A percentile compares a stretch with the other conserved stretches of the same genome.
These are phyloP conservation scores for Areca catechu DNA, from an alignment of 176 grass and related monocot genomes.

Conservation along the genomic window DNA sequence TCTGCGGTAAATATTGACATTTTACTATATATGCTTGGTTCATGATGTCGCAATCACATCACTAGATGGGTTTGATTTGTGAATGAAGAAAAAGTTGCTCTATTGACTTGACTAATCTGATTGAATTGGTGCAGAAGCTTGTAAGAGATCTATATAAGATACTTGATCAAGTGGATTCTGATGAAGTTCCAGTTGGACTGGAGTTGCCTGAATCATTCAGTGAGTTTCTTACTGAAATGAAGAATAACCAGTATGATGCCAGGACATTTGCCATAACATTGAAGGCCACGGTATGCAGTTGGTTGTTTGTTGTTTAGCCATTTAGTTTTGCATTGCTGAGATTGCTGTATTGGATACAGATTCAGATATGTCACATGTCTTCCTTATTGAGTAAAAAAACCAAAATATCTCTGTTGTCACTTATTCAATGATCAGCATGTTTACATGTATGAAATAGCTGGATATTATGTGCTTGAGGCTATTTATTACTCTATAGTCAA, in stretches of 20 bases:
- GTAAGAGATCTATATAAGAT: constrained; percentile 79
- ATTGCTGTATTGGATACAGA: too few relatives aligned
- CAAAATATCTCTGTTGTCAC: too few relatives aligned
- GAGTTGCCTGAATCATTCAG: constrained; percentile 74
- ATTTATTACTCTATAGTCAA: too few relatives aligned
- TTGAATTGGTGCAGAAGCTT: constrained; percentile 19
- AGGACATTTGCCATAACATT: constrained; percentile 62
- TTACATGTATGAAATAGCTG: too few relatives aligned
- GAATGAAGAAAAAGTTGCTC: constrained; percentile 3
- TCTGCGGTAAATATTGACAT: constrained; percentile 8
- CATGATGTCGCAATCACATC: constrained; percentile 10
- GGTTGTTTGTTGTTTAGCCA: too few relatives aligned
- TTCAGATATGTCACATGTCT: too few relatives aligned
- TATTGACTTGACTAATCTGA: neutral
- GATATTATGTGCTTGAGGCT: too few relatives aligned
- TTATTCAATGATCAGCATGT: too few relatives aligned
- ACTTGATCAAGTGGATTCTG: constrained; percentile 64
- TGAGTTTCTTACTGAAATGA: constrained; percentile 78
- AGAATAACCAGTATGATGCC: constrained; percentile 75
- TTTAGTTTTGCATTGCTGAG: too few relatives aligned
- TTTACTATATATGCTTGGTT: constrained; percentile 10
- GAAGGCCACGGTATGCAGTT: constrained; percentile 61
- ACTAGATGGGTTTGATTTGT: constrained; percentile 35
- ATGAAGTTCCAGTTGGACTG: constrained; percentile 37
- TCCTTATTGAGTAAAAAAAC: too few relatives aligned